Conservation (phyloP, 371 early-diverging fungal genomes). For the Circinella umbellata region DNA sequence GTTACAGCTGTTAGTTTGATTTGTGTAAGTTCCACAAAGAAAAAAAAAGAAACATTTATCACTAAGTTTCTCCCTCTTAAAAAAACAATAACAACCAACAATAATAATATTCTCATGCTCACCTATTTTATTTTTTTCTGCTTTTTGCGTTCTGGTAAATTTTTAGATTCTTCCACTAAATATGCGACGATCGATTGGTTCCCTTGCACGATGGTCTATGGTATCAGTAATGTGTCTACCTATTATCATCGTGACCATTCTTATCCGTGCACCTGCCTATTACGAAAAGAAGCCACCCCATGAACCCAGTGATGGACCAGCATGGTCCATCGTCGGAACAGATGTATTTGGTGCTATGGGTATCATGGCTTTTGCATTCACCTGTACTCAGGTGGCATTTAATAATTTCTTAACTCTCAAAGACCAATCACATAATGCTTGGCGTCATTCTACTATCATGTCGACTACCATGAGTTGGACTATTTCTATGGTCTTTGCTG, state of each 20-base stretch:
- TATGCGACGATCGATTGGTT: conserved; percentile 61
- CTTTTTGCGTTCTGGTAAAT: background rate
- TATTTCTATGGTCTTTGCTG: conserved; percentile 60
- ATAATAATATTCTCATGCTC: too few species aligned
- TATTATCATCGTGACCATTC: conserved; percentile 52
- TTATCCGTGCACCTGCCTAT: conserved; percentile 53
- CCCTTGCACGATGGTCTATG: conserved; percentile 61
- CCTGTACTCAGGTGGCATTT: conserved; percentile 55
- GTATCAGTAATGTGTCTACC: conserved; percentile 60
- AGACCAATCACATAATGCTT: conserved; percentile 43
- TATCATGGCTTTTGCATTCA: conserved; percentile 52
- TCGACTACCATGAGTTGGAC: conserved; percentile 55
- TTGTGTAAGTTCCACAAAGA: conserved; percentile 32
- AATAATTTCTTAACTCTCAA: conserved; percentile 54
- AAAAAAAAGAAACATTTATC: too few species aligned
- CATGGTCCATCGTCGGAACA: conserved; percentile 35
- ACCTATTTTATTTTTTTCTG: background rate
- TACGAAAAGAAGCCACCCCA: conserved; percentile 28
- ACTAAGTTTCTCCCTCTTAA: too few species aligned
- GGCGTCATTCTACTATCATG: conserved; percentile 48
- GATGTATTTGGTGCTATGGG: conserved; percentile 50
- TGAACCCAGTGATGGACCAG: conserved; percentile 11
- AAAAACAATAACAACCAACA: too few species aligned
- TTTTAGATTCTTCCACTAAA: conserved; percentile 52
- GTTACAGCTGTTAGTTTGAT: conserved; percentile 42